Percentiles rank a stretch among this genome's conserved stretches.
phyloP scores from a whole-genome alignment of 2,329 filamentous ascomycete species.

The Sphaerulina populicola region DNA sequence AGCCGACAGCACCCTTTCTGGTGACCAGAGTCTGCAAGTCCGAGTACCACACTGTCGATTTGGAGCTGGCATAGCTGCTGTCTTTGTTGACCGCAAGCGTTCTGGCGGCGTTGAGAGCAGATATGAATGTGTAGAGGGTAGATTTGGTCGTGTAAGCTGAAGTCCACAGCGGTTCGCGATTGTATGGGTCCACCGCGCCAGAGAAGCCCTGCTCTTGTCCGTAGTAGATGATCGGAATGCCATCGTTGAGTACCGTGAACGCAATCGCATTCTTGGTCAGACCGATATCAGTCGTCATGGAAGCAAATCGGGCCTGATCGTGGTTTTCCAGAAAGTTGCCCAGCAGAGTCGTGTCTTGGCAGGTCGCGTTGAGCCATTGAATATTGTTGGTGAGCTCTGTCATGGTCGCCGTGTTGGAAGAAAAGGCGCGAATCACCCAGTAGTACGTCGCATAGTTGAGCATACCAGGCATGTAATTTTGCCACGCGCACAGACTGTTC shows the following conservation, averaged over 20 bases:
- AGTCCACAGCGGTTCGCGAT: constrained; percentile 35
- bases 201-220: constrained; percentile 54
- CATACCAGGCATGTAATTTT: constrained; percentile 36
- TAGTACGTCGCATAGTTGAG: constrained; percentile 41
- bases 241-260: constrained; percentile 51
- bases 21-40: constrained; percentile 18
- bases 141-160: constrained; percentile 34
- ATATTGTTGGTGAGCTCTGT: constrained; percentile 31
- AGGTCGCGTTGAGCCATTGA: constrained; percentile 24
- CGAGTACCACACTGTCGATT: constrained; percentile 29
- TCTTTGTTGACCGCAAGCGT: constrained; percentile 36
- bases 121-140: constrained; percentile 35
- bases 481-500: constrained; percentile 34
- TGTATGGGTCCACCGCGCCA: constrained; percentile 27
- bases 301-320: constrained; percentile 35
- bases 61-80: constrained; percentile 33
- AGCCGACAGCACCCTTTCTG: constrained; percentile 7
- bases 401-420: constrained; percentile 30
- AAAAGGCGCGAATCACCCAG: constrained; percentile 31
- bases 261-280: constrained; percentile 53
- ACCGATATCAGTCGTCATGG: constrained; percentile 44
- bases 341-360: constrained; percentile 33
- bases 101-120: constrained; percentile 44
- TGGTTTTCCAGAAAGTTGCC: constrained; percentile 34
- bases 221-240: constrained; percentile 56